Conservation (phyloP, 768 basidiomycete species). For the Serpula lacrymans region DNA sequence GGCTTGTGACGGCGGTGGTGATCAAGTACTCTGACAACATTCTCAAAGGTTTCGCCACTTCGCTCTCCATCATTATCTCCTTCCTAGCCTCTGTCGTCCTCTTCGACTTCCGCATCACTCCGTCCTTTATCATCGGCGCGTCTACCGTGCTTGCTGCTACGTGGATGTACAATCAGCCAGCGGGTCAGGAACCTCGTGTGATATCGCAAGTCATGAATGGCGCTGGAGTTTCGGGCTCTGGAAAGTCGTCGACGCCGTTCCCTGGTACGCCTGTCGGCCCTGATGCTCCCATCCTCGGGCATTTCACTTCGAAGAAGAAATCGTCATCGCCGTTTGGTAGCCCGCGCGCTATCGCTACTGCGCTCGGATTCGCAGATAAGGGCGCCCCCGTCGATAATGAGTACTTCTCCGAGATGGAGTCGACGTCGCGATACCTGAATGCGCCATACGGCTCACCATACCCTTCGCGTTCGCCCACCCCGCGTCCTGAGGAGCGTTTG, state of each 20-base stretch:
- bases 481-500: constrained; percentile 31
- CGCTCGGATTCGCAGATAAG: constrained; percentile 40
- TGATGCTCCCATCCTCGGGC: constrained; percentile 58
- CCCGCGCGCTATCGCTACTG: constrained; percentile 47
- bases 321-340: constrained; percentile 46
- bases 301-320: constrained; percentile 44
- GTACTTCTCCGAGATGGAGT: constrained; percentile 38
- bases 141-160: constrained; percentile 85
- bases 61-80: constrained; percentile 88
- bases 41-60: constrained; percentile 96
- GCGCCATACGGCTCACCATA: constrained; percentile 50
- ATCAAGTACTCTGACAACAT: constrained; percentile 98
- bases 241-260: constrained; percentile 32
- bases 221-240: constrained; percentile 24
- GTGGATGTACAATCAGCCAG: constrained; percentile 90
- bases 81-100: constrained; percentile 91
- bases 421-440: constrained; percentile 43
- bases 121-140: constrained; percentile 82
- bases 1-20: constrained; percentile 89
- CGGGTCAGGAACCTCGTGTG: constrained; percentile 32
- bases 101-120: constrained; percentile 88
- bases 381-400: constrained; percentile 22
- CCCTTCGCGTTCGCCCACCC: constrained; percentile 47
- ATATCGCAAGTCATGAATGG: constrained; percentile 27
- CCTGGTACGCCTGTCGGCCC: constrained; percentile 44